A percentile compares a stretch with the other conserved stretches of the same genome.
phyloP scores from a whole-genome alignment of 352 stramenopile genomes.

The Globisporangium alternatum region DNA sequence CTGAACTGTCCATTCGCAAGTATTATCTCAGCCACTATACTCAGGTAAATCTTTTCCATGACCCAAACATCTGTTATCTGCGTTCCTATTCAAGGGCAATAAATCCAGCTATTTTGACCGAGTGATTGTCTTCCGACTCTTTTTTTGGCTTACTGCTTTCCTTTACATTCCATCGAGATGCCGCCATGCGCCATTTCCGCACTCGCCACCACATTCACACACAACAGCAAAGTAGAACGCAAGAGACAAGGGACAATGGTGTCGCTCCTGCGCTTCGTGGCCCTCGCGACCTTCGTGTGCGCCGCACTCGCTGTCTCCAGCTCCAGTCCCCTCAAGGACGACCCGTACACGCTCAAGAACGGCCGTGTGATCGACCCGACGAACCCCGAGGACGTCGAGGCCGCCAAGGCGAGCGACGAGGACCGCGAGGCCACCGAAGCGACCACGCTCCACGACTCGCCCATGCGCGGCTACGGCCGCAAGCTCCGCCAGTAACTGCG shows the following conservation, averaged over 20 bases:
- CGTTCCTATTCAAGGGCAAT: too few species aligned
- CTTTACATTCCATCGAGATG: not conserved
- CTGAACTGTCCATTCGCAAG: too few species aligned
- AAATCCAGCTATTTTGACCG: not conserved
- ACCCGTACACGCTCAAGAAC: conserved; percentile 11
- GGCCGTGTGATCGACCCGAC: conserved; percentile 12
- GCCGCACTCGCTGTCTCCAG: not conserved
- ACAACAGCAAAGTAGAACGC: not conserved
- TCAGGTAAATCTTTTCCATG: not conserved
- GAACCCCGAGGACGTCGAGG: conserved; percentile 1
- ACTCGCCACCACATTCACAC: not conserved
- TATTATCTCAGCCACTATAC: not conserved
- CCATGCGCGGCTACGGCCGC: conserved; percentile 9
- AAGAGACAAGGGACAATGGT: not conserved
- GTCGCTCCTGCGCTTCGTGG: conserved; percentile 4
- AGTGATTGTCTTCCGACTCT: conserved; percentile 5
- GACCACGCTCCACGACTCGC: conserved; percentile 9
- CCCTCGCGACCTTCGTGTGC: not conserved
- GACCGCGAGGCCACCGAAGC: not conserved
- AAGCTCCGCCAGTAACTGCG: not conserved
- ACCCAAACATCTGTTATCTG: too few species aligned
- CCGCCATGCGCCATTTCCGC: not conserved
- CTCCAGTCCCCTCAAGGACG: conserved; percentile 1
- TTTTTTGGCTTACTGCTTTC: not conserved
- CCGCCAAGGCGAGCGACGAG: not conserved